A percentile compares a stretch with the other conserved stretches of the same genome.
Conservation (phyloP, 2,329 filamentous ascomycete genomes). For the Trichoderma harzianum region DNA sequence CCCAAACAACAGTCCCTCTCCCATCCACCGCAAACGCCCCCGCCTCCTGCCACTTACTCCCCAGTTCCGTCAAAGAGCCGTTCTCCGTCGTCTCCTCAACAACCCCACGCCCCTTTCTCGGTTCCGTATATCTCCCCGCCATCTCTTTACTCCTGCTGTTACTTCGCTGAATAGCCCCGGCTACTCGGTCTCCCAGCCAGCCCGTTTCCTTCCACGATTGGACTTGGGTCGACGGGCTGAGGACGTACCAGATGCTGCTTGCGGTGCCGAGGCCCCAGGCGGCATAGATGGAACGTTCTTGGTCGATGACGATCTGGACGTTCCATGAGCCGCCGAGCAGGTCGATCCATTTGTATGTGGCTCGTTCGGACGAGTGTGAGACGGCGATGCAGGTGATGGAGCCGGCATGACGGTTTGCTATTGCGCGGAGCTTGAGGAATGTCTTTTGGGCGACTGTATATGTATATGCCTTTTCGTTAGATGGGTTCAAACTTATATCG, state of each 20-base stretch:
- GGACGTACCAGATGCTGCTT: constrained; percentile 46
- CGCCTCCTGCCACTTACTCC: constrained; percentile 56
- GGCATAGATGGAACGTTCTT: constrained; percentile 55
- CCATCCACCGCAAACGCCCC: constrained; percentile 51
- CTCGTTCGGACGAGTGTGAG: constrained; percentile 55
- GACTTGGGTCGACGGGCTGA: constrained; percentile 51
- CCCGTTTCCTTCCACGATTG: constrained; percentile 53
- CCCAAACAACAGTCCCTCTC: constrained; percentile 49
- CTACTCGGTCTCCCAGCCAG: constrained; percentile 52
- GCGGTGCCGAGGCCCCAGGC: constrained; percentile 56
- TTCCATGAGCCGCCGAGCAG: constrained; percentile 56
- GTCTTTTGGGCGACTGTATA: constrained; percentile 52
- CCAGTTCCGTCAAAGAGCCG: constrained; percentile 44
- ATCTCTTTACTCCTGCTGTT: constrained; percentile 22
- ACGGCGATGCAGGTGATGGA: constrained; percentile 54
- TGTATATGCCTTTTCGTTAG: background rate
- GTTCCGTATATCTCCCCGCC: constrained; percentile 24
- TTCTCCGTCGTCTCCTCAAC: constrained; percentile 37
- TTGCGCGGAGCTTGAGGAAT: constrained; percentile 53
- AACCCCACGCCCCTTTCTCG: constrained; percentile 26
- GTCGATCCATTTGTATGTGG: constrained; percentile 56
- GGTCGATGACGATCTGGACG: constrained; percentile 54
- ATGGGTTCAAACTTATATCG: background rate
- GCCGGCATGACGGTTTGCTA: constrained; percentile 50
- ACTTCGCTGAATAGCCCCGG: constrained; percentile 41